phyloP scores from a whole-genome alignment of 441 rosid species.

The Pelargonium cotyledonis region DNA sequence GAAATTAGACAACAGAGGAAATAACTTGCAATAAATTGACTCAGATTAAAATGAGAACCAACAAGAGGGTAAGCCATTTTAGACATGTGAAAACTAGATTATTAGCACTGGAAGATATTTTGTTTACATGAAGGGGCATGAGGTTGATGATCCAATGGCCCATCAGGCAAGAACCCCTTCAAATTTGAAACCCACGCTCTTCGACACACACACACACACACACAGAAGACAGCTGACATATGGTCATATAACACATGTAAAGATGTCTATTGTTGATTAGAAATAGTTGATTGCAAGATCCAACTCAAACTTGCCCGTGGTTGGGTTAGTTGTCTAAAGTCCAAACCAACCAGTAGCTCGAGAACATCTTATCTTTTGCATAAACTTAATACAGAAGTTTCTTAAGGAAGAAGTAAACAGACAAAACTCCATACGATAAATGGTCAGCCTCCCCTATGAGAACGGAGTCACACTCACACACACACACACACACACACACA shows the following conservation, averaged over 20 bases:
- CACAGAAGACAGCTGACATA: not conserved
- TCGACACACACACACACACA: not conserved
- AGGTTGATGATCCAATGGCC: not conserved
- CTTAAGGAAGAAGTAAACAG: not conserved
- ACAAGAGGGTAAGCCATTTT: not conserved
- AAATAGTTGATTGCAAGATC: not conserved
- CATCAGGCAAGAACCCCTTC: not conserved
- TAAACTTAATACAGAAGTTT: not conserved
- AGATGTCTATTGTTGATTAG: not conserved
- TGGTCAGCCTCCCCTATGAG: not conserved
- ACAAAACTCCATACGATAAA: not conserved
- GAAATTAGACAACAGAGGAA: slow-evolving; percentile 4
- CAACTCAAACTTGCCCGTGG: not conserved
- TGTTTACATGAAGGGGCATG: not conserved
- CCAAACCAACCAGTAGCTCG: not conserved
- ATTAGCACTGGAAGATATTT: not conserved
- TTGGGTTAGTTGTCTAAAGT: not conserved
- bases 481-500: not conserved
- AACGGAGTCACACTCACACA: not conserved
- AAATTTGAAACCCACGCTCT: not conserved
- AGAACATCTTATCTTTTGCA: not conserved
- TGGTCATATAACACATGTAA: not conserved
- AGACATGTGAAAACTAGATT: not conserved
- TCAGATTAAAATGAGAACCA: not conserved
- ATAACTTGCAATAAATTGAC: not conserved